phyloP scores from a whole-genome alignment of 371 early-diverging fungal genomes.

The Actinomortierella wolfii region DNA sequence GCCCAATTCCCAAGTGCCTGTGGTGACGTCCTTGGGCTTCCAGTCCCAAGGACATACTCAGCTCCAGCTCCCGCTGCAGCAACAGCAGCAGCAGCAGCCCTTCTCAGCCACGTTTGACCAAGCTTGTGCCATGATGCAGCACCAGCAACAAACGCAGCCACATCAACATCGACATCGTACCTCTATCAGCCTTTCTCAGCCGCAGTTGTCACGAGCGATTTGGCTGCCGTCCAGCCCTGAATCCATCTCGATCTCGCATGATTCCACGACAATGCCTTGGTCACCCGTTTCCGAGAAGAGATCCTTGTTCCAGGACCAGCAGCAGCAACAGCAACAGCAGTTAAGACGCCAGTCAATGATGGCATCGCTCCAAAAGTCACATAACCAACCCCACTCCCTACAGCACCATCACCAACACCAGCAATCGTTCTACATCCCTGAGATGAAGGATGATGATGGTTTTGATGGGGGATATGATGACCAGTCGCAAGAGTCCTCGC shows the following conservation, averaged over 20 bases:
- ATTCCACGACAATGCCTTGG: too few species aligned
- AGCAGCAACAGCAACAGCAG: too few species aligned
- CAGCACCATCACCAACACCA: slow-evolving; percentile 28
- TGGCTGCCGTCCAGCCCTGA: too few species aligned
- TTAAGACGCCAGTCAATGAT: too few species aligned
- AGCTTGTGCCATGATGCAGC: slow-evolving; percentile 31
- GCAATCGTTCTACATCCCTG: slow-evolving; percentile 40
- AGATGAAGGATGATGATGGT: slow-evolving; percentile 40
- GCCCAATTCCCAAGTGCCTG: too few species aligned
- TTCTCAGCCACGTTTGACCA: slow-evolving; percentile 1
- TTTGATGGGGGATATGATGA: slow-evolving; percentile 1
- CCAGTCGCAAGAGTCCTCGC: too few species aligned
- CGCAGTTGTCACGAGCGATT: too few species aligned
- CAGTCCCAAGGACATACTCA: not conserved
- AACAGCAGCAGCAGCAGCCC: slow-evolving; percentile 7
- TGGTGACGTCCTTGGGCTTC: not conserved
- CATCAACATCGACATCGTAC: slow-evolving; percentile 25
- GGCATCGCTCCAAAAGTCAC: too few species aligned
- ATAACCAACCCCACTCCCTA: too few species aligned
- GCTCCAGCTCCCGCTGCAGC: not conserved
- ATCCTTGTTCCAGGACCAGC: too few species aligned
- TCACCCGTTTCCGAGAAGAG: too few species aligned
- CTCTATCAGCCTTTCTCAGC: slow-evolving; percentile 8
- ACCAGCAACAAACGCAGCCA: slow-evolving; percentile 16
- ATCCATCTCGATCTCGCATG: too few species aligned